A percentile compares a stretch with the other conserved stretches of the same genome.
phyloP scores from a whole-genome alignment of 441 rosid species.

The Metrosideros polymorpha region DNA sequence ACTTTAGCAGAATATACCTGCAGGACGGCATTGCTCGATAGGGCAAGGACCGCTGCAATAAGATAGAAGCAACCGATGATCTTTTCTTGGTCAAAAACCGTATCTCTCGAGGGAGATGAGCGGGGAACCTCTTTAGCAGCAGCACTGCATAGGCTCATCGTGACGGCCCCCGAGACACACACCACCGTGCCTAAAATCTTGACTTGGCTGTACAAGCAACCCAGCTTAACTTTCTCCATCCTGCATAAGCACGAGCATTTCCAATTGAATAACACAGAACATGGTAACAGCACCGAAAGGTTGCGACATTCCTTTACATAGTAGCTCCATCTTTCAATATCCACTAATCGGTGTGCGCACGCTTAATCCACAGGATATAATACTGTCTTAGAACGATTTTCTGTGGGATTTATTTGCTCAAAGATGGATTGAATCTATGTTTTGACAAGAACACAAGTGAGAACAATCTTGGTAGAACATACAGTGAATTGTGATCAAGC shows the following conservation, averaged over 20 bases:
- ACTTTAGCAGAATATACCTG: constrained; percentile 29
- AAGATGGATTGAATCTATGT: not conserved
- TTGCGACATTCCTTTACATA: not conserved
- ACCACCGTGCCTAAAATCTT: constrained; percentile 67
- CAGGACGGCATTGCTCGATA: constrained; percentile 54
- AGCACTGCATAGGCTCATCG: constrained; percentile 57
- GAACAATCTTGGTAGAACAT: not conserved
- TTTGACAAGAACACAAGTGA: not conserved
- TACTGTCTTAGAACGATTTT: not conserved
- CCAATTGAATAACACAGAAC: not conserved
- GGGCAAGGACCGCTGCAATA: constrained; percentile 39
- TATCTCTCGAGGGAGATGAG: not conserved
- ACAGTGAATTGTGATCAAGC: not conserved
- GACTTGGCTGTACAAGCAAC: constrained; percentile 59
- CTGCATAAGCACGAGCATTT: constrained; percentile 18
- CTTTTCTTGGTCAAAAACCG: constrained; percentile 35
- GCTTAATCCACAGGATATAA: not conserved
- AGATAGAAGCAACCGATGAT: constrained; percentile 67
- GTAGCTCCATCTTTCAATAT: not conserved
- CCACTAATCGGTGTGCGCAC: not conserved
- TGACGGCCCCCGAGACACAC: constrained; percentile 63
- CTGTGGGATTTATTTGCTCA: not conserved
- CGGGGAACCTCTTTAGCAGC: not conserved
- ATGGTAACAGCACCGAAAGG: not conserved
- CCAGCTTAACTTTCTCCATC: constrained; percentile 55